These are phyloP conservation scores for Globisporangium middletonii DNA, from an alignment of 352 stramenopile genomes.

Conservation along the genomic window DNA sequence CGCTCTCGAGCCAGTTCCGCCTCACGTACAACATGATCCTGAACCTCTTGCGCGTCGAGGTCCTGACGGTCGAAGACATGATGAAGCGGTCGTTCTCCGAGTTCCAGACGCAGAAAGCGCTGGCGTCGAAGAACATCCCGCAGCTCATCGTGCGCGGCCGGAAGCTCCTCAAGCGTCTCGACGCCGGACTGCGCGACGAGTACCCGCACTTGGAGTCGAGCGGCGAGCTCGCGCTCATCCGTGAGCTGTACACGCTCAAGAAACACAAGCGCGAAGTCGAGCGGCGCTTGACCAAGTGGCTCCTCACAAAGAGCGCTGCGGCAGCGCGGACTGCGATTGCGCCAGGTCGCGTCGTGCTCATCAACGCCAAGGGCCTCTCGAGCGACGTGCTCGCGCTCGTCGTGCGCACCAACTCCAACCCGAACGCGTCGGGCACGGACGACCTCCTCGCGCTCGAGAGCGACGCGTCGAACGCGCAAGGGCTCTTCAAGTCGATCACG, in stretches of 20 bases:
- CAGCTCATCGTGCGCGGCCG: constrained; percentile 65
- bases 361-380: constrained; percentile 66
- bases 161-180: constrained; percentile 41
- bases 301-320: constrained; percentile 60
- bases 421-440: constrained; percentile 13
- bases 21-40: constrained; percentile 99
- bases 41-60: constrained; percentile 91
- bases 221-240: constrained; percentile 54
- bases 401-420: constrained; percentile 35
- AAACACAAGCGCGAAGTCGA: constrained; percentile 64
- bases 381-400: constrained; percentile 56
- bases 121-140: constrained; percentile 73
- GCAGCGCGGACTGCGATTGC: constrained; percentile 57
- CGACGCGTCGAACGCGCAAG: constrained; percentile 14
- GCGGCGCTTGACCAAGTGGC: constrained; percentile 65
- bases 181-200: constrained; percentile 43
- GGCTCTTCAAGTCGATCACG: constrained; percentile 73
- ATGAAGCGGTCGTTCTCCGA: constrained; percentile 97
- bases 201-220: constrained; percentile 55
- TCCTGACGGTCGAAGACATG: constrained; percentile 92
- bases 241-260: constrained; percentile 65
- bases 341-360: constrained; percentile 44
- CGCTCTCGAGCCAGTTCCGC: constrained; percentile 95
- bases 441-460: constrained; percentile 19
- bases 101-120: constrained; percentile 91